Evolutionary conservation across 1,284 basidiomycete species (phyloP).

Genomic region (Microbotryum lychnidis-dioicae): DNA sequence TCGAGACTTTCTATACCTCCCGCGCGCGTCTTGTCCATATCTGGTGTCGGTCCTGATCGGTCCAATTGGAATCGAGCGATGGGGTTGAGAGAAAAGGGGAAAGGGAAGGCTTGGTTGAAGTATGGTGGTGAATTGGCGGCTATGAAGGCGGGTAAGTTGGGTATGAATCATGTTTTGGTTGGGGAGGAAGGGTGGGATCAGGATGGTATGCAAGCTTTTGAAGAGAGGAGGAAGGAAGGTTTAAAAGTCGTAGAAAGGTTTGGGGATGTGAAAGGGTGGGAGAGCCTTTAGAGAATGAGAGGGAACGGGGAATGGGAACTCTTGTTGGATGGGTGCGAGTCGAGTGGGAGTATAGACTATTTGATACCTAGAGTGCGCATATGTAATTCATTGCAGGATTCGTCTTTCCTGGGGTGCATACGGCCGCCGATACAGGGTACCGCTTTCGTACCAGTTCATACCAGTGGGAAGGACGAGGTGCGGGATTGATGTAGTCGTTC

Average conservation of each 20-base stretch:
- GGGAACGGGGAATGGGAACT: neutral
- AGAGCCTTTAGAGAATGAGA: constrained; percentile 2
- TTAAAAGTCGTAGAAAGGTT: constrained; percentile 8
- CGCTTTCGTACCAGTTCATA: too few relatives aligned
- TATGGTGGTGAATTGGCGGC: constrained; percentile 20
- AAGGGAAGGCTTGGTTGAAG: constrained; percentile 18
- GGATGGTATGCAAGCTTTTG: constrained; percentile 17
- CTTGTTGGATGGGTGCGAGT: too few relatives aligned
- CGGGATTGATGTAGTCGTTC: too few relatives aligned
- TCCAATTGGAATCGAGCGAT: constrained; percentile 20
- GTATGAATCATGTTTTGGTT: neutral
- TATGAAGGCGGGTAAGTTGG: constrained; percentile 10
- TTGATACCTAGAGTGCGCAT: too few relatives aligned
- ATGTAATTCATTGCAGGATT: too few relatives aligned
- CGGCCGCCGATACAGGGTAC: too few relatives aligned
- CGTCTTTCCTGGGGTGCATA: too few relatives aligned
- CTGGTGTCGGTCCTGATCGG: constrained; percentile 17
- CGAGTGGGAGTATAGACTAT: too few relatives aligned
- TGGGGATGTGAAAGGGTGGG: constrained; percentile 12
- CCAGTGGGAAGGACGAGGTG: too few relatives aligned
- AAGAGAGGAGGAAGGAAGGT: constrained; percentile 11
- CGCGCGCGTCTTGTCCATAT: constrained; percentile 22
- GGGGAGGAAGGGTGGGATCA: constrained; percentile 19
- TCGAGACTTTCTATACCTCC: constrained; percentile 30
- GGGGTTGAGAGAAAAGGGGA: constrained; percentile 3